Base-by-base conservation (phyloP, 768 basidiomycete genomes). In the Hypholoma fasciculare region DNA sequence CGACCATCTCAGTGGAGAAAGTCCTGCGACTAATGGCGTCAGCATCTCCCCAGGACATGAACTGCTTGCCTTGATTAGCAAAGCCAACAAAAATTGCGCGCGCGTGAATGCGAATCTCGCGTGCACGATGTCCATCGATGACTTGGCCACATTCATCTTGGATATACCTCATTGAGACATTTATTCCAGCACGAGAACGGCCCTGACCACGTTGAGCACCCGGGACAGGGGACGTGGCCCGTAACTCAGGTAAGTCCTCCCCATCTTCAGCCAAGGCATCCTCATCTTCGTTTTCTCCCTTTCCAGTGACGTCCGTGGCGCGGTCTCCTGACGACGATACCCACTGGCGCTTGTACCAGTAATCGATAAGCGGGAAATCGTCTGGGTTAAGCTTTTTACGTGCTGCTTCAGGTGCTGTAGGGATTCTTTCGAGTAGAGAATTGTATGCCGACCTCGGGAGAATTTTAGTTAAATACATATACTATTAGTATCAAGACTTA, bases 121-220 rank as follows among this genome's bases (percentile, higher is more conserved):
- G 30, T 34, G 30, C 30, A 5, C 30, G 30, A 34, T 34, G 30
- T 34, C 30, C 30, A 5, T 56, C 52, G 39, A 60, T 60, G 26
- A 60, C 49, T 9, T 30, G 7, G 30, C 57, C 49, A 38, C 47
- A 14, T 19, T 58, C n/a, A 43, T 43, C 30, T 40, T 44, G 39
- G 7, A 60, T 50, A 27, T 60, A 56, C 2, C 49, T 27, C 59
- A 60, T 60, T 37, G 49, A n/a, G n/a, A 60, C 53, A 36, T 60
- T 60, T 42, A 55, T 55, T 19, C 59, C 59, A 51, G 43, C 39
- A n/a, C 46, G 36, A 37, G 47, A 48, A 16, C 46, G 54, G 27
- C 54, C 26, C 51, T 46, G 44, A 37, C 59, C 59, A 30, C 53
- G 53, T 42, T 30, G 46, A 17, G 36, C 17, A 50, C 46, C 38